Conservation (phyloP, 2,329 filamentous ascomycete species). For the Pezicula radicicola region DNA sequence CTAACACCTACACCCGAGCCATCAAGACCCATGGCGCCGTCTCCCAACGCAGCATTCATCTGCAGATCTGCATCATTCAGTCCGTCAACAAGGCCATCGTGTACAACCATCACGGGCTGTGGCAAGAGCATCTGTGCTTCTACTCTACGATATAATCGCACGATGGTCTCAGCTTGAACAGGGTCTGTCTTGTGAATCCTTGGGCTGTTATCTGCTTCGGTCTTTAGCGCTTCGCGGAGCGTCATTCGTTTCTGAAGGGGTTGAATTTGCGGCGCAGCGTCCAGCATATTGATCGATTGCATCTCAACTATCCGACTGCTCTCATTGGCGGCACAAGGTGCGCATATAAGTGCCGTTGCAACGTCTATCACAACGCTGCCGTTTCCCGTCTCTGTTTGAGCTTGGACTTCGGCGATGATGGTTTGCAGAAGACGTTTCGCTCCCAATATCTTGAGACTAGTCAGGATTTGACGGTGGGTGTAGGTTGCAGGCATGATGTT, state of each 20-base stretch:
- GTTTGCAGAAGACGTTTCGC: constrained; percentile 56
- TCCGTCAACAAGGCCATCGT: constrained; percentile 3
- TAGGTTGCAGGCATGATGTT: constrained; percentile 62
- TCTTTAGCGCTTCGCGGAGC: constrained; percentile 26
- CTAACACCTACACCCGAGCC: neutral
- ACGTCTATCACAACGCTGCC: constrained; percentile 66
- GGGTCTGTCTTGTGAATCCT: constrained; percentile 23
- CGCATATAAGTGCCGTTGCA: constrained; percentile 65
- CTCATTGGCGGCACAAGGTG: constrained; percentile 49
- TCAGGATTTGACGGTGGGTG: constrained; percentile 68
- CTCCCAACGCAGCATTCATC: constrained; percentile 8
- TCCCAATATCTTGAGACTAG: constrained; percentile 58
- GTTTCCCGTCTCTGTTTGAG: constrained; percentile 56
- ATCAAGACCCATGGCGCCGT: neutral
- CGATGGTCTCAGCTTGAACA: constrained; percentile 22
- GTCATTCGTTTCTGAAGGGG: constrained; percentile 24
- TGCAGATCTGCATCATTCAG: constrained; percentile 6
- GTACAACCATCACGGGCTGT: constrained; percentile 8
- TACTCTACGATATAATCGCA: constrained; percentile 27
- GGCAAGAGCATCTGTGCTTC: constrained; percentile 22
- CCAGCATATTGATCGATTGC: constrained; percentile 8
- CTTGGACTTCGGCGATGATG: constrained; percentile 65
- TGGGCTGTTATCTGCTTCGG: constrained; percentile 22
- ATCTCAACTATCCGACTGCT: constrained; percentile 8
- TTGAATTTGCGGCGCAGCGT: constrained; percentile 1